These are phyloP conservation scores for Phaseolus coccineus DNA, from an alignment of 331 rosid species.

Conservation along the genomic window DNA sequence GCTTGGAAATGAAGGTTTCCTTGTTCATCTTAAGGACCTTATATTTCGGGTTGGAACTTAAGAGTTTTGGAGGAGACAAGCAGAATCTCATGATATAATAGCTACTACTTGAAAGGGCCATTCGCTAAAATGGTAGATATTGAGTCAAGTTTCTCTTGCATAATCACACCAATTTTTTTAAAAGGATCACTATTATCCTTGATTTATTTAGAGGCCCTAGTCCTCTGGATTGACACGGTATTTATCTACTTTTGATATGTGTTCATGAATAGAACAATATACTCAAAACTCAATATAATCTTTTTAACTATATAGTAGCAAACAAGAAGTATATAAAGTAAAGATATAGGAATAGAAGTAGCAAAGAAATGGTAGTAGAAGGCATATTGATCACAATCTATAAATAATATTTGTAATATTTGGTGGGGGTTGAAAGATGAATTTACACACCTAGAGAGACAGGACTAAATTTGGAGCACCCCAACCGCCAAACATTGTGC, in stretches of 20 bases:
- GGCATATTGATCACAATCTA: neutral
- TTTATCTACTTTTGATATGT: no score
- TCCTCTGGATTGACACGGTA: no score
- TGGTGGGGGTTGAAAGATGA: neutral
- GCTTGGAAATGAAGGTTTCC: constrained; percentile 7
- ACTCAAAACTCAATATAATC: no score
- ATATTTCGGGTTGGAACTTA: neutral
- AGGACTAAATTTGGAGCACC: constrained; percentile 25
- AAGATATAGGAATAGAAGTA: neutral
- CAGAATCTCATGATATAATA: constrained; percentile 24
- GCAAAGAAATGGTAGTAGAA: neutral
- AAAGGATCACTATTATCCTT: no score
- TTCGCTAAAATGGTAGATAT: neutral
- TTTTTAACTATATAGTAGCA: no score
- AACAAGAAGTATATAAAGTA: neutral
- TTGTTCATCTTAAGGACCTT: neutral
- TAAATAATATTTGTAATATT: neutral
- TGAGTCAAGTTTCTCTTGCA: constrained; percentile 22
- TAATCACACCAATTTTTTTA: neutral
- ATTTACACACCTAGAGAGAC: neutral
- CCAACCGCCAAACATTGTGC: constrained; percentile 33
- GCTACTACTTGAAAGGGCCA: constrained; percentile 7
- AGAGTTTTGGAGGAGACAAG: constrained; percentile 16
- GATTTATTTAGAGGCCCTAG: no score
- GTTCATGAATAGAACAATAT: no score